Evolutionary conservation across 176 grass and related monocot species (phyloP), one percentile per base, ranked within the genome.

Genomic region (Panicum miliaceum): DNA sequence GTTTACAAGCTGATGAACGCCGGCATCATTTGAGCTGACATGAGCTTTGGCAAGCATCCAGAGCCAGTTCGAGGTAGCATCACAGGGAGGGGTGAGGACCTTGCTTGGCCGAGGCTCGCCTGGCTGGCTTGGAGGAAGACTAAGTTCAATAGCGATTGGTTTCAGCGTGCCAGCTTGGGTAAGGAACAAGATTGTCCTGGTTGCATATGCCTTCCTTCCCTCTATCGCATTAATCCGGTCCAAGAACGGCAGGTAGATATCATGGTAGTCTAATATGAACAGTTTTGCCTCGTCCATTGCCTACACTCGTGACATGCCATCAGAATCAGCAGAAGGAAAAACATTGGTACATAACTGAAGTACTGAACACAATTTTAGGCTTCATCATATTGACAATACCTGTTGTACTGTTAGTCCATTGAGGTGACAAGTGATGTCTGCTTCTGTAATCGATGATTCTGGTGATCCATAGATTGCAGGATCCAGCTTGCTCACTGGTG

Each of bases 21-120:
- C 93, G 0, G 96, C 96, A 18, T 99, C 96, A 43, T 99, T 99
- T 78, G 96, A 95, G 70, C 91, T 86, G 78, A 96, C 96, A 68
- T 99, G 96, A 29, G 96, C 73, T 88, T 99, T 99, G 78, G 87
- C 96, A 78, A 99, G 89, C 96, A 99, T 99, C 96, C 96, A 99
- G 32, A 94, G 88, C 96, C 96, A 99, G 37, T 99, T 87, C 35
- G 93, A 77, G 36, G 93, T 99, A 53, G 96, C 96, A 81, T 99
- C 96, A 62, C 80, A 75, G 23, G 90, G 88, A 71, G 96, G 91
- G 8, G 96, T 96, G 52, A 99, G 85, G 10, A 99, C 93, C 75
- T 52, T 89, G 78, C 86, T 91, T 47, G 86, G 86, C 62, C 82
- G 76, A 64, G 81, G 69, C 86, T 73, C 73, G 7, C 96, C 91